phyloP scores from a whole-genome alignment of 2,329 filamentous ascomycete species.

The Nemania serpens region DNA sequence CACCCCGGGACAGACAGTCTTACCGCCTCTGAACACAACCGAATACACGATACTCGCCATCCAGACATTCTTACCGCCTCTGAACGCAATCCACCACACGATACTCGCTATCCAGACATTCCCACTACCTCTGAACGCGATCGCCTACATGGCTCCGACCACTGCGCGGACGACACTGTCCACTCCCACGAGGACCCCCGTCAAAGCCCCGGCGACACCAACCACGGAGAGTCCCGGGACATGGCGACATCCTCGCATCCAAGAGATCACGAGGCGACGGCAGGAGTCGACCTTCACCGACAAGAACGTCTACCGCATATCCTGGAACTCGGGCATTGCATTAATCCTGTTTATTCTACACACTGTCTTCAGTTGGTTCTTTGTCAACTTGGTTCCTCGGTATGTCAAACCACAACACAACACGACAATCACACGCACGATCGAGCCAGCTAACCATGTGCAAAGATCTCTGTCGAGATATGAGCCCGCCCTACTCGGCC shows the following conservation, averaged over 20 bases:
- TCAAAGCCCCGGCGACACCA: slow-evolving; percentile 39
- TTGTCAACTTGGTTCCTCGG: slow-evolving; percentile 31
- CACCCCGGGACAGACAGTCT: neutral
- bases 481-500: slow-evolving; percentile 51
- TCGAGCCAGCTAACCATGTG: slow-evolving; percentile 4
- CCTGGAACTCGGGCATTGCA: slow-evolving; percentile 63
- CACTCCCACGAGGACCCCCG: slow-evolving; percentile 45
- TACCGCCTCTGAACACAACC: too few relatives aligned
- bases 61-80: neutral
- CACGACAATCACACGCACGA: neutral
- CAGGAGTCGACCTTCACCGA: slow-evolving; percentile 79
- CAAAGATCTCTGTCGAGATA: slow-evolving; percentile 42
- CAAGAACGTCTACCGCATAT: slow-evolving; percentile 71
- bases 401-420: slow-evolving; percentile 23
- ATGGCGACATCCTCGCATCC: slow-evolving; percentile 87
- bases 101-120: neutral
- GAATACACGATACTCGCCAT: too few relatives aligned
- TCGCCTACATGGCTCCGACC: slow-evolving; percentile 41
- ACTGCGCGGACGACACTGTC: slow-evolving; percentile 46
- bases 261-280: slow-evolving; percentile 84
- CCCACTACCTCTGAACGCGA: neutral
- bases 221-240: slow-evolving; percentile 68
- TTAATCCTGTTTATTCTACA: slow-evolving; percentile 37
- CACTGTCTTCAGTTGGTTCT: slow-evolving; percentile 31
- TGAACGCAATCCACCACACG: neutral